phyloP scores from a whole-genome alignment of 2,329 filamentous ascomycete species.

The Aspergillus sp. region DNA sequence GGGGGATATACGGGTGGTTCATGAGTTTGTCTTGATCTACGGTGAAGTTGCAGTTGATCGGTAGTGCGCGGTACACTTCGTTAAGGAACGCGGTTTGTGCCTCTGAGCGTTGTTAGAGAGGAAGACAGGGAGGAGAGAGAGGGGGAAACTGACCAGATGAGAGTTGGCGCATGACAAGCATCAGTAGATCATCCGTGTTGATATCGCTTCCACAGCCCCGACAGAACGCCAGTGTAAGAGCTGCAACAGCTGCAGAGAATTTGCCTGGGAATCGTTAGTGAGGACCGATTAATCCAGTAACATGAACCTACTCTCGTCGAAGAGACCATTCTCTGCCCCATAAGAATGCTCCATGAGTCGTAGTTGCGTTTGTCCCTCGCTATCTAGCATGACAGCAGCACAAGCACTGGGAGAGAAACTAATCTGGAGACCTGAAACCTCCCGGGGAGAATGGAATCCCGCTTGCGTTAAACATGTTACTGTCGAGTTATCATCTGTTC shows the following conservation, averaged over 20 bases:
- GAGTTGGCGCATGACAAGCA: slow-evolving; percentile 52
- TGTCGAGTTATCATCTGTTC: slow-evolving; percentile 56
- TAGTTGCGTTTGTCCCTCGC: slow-evolving; percentile 34
- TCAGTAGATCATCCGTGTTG: slow-evolving; percentile 65
- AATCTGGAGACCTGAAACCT: slow-evolving; percentile 48
- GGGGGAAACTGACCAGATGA: slow-evolving; percentile 34
- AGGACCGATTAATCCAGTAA: not conserved
- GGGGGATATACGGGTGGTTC: slow-evolving; percentile 64
- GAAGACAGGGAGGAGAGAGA: slow-evolving; percentile 20
- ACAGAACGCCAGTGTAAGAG: slow-evolving; percentile 50
- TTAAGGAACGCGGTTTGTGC: slow-evolving; percentile 58
- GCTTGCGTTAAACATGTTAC: slow-evolving; percentile 68
- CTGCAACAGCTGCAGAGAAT: slow-evolving; percentile 52
- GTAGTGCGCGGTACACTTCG: slow-evolving; percentile 63
- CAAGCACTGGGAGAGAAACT: slow-evolving; percentile 42
- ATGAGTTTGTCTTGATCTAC: slow-evolving; percentile 70
- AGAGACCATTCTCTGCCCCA: slow-evolving; percentile 27
- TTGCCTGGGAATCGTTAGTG: slow-evolving; percentile 22
- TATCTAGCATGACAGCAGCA: slow-evolving; percentile 31
- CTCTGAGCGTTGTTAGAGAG: slow-evolving; percentile 34
- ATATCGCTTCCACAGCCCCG: slow-evolving; percentile 42
- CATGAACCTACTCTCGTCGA: slow-evolving; percentile 30
- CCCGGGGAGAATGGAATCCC: slow-evolving; percentile 65
- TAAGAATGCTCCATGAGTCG: slow-evolving; percentile 36
- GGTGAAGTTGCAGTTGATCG: slow-evolving; percentile 73